Percentiles rank a stretch among this genome's conserved stretches.
Evolutionary conservation across 2,329 filamentous ascomycete genomes (phyloP).

Genomic region (Pyrenophora tritici-repentis): DNA sequence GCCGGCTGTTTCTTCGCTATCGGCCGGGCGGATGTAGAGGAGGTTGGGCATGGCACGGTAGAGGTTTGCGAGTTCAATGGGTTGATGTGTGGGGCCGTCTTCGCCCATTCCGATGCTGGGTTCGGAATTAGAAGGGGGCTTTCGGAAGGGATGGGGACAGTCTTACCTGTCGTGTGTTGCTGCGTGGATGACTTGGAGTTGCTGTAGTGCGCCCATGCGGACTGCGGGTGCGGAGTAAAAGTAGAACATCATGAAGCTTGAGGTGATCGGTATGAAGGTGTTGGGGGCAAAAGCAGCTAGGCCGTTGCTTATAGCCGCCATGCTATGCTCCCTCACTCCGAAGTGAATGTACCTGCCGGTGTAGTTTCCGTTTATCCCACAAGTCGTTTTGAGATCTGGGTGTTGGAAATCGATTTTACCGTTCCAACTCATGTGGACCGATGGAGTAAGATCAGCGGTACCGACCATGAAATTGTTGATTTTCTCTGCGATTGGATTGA

Average conservation of each 20-base stretch:
- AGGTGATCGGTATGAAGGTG: slow-evolving; percentile 62
- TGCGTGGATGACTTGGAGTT: slow-evolving; percentile 62
- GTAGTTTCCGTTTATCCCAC: slow-evolving; percentile 60
- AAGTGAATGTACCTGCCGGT: slow-evolving; percentile 57
- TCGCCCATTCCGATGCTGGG: slow-evolving; percentile 56
- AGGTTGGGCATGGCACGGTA: slow-evolving; percentile 68
- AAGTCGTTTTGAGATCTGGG: slow-evolving; percentile 37
- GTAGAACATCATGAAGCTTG: slow-evolving; percentile 68
- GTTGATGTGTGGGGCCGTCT: slow-evolving; percentile 67
- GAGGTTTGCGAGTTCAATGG: slow-evolving; percentile 60
- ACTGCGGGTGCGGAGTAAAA: slow-evolving; percentile 62
- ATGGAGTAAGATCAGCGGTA: slow-evolving; percentile 60
- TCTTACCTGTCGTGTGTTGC: slow-evolving; percentile 61
- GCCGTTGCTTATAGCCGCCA: slow-evolving; percentile 55
- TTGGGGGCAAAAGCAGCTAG: slow-evolving; percentile 54
- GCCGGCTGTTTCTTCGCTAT: slow-evolving; percentile 62
- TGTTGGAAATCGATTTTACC: slow-evolving; percentile 52
- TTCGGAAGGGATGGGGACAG: not conserved
- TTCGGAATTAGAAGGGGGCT: not conserved
- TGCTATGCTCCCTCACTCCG: slow-evolving; percentile 46
- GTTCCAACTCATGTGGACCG: slow-evolving; percentile 55
- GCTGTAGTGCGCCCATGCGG: slow-evolving; percentile 64
- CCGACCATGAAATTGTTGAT: slow-evolving; percentile 75
- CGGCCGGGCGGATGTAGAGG: slow-evolving; percentile 63
- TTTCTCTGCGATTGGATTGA: slow-evolving; percentile 8